phyloP scores from a whole-genome alignment of 23 red algal genomes.

The Chondrus crispus region DNA sequence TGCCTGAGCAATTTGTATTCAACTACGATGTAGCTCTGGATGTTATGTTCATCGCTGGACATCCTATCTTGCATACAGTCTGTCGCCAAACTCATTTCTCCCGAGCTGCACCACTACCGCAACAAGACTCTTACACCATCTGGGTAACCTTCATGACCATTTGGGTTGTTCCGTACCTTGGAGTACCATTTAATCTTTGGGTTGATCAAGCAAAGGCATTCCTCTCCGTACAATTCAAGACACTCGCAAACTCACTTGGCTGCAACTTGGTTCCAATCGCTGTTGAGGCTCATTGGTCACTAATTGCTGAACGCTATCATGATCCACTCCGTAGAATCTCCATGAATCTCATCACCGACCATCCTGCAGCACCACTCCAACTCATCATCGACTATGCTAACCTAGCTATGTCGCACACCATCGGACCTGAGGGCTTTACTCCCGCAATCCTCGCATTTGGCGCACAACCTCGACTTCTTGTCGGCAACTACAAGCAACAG shows the following conservation, averaged over 20 bases:
- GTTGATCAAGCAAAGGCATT: background rate
- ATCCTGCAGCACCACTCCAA: background rate
- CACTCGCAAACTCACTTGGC: background rate
- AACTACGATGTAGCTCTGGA: background rate
- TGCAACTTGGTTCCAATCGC: background rate
- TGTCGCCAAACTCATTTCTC: background rate
- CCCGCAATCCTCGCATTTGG: background rate
- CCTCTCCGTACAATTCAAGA: background rate
- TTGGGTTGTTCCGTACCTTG: background rate
- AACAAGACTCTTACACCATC: background rate
- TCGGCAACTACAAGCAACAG: background rate
- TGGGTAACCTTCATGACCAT: background rate
- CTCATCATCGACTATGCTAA: constrained; percentile 31
- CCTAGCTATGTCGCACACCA: background rate
- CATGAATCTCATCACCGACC: background rate
- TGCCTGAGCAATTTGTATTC: background rate
- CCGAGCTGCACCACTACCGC: background rate
- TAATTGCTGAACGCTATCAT: background rate
- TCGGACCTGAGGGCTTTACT: constrained; percentile 11
- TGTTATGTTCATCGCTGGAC: background rate
- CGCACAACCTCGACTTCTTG: background rate
- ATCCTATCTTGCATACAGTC: background rate
- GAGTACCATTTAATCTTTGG: background rate
- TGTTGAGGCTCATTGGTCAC: constrained; percentile 4
- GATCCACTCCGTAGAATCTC: background rate